phyloP scores from a whole-genome alignment of 148 eudicot genomes.

The Camellia lanceoleosa region DNA sequence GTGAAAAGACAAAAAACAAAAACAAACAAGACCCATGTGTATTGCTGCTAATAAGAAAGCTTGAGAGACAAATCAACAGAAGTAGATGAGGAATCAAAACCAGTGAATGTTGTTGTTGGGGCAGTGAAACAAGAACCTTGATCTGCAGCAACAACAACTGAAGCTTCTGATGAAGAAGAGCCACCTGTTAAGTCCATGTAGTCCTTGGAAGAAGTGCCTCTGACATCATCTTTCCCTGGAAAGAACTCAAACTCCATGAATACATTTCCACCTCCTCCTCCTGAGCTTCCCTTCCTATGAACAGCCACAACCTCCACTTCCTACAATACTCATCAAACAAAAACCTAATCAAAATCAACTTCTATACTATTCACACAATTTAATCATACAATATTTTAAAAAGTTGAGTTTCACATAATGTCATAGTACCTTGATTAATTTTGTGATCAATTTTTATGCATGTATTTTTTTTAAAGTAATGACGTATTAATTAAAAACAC shows the following conservation, averaged over 20 bases:
- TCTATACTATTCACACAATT: too few species aligned
- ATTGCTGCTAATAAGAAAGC: conserved; percentile 35
- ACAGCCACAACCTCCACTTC: conserved; percentile 42
- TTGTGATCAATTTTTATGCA: too few species aligned
- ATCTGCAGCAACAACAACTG: conserved; percentile 12
- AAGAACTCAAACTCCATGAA: conserved; percentile 66
- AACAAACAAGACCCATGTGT: conserved; percentile 5
- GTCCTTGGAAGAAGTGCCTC: conserved; percentile 18
- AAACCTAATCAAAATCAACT: background rate
- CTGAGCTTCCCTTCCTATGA: conserved; percentile 31
- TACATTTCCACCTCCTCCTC: conserved; percentile 18
- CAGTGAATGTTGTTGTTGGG: background rate
- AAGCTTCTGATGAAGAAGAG: conserved; percentile 22
- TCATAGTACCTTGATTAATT: too few species aligned
- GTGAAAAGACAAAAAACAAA: conserved; percentile 26
- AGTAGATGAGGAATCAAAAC: conserved; percentile 20
- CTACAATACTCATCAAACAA: background rate
- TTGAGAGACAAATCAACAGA: conserved; percentile 68
- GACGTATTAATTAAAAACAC: too few species aligned
- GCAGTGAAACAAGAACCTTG: conserved; percentile 29
- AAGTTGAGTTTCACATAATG: too few species aligned
- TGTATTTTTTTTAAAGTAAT: too few species aligned
- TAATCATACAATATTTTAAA: too few species aligned
- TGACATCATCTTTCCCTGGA: conserved; percentile 23
- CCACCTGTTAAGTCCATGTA: conserved; percentile 19